A percentile compares a stretch with the other conserved stretches of the same genome.
phyloP scores from a whole-genome alignment of 2,329 filamentous ascomycete genomes.

The Cordyceps cateniannulata region DNA sequence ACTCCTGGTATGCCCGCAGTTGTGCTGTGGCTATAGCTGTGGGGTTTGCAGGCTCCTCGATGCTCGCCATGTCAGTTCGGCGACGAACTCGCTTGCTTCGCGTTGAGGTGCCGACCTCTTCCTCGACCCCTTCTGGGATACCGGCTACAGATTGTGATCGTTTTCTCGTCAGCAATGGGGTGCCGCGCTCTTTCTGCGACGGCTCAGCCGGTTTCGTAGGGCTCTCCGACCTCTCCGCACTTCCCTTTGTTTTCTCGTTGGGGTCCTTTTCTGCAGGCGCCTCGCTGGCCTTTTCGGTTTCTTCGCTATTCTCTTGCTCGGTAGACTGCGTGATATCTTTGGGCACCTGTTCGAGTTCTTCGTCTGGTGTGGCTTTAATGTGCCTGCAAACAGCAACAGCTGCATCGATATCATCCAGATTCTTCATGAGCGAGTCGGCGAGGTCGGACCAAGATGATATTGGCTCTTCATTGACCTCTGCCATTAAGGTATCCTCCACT shows the following conservation, averaged over 20 bases:
- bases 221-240: constrained; percentile 19
- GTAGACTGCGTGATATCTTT: background rate
- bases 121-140: constrained; percentile 47
- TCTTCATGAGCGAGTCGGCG: background rate
- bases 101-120: constrained; percentile 53
- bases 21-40: constrained; percentile 47
- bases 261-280: constrained; percentile 10
- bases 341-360: constrained; percentile 17
- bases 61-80: constrained; percentile 45
- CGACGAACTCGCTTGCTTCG: constrained; percentile 60
- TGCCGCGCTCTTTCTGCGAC: constrained; percentile 28
- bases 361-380: constrained; percentile 21
- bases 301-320: constrained; percentile 5
- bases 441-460: constrained; percentile 7
- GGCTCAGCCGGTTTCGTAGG: constrained; percentile 23
- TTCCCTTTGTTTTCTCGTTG: constrained; percentile 18
- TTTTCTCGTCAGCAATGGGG: constrained; percentile 45
- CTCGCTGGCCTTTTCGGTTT: constrained; percentile 15
- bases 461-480: background rate
- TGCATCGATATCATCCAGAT: background rate
- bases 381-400: constrained; percentile 23
- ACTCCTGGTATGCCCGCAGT: constrained; percentile 50
- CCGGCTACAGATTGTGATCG: constrained; percentile 58
- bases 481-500: background rate
- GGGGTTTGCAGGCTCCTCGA: constrained; percentile 47